These are phyloP conservation scores for Rosa chinensis DNA, from an alignment of 306 rosid species.

Conservation along the genomic window DNA sequence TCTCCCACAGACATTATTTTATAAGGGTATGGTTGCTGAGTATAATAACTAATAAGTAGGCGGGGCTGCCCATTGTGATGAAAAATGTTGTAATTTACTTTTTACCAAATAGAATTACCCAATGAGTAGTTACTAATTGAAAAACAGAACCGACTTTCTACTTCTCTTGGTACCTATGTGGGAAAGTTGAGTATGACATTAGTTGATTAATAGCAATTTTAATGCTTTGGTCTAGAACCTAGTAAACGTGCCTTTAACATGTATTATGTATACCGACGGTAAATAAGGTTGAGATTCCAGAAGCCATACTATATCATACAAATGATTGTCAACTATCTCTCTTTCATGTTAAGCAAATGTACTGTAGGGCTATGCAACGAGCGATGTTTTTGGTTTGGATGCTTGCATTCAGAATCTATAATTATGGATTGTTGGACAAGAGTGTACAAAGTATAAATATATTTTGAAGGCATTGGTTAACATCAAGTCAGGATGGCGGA, in stretches of 20 bases:
- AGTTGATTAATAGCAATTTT: background rate
- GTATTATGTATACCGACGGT: no score
- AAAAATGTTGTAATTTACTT: background rate
- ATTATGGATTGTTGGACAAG: no score
- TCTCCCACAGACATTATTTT: slow-evolving; percentile 1
- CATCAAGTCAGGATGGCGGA: slow-evolving; percentile 16
- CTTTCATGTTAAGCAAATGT: background rate
- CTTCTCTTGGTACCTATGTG: background rate
- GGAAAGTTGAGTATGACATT: background rate
- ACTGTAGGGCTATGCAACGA: background rate
- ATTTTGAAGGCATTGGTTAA: background rate
- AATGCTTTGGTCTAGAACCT: background rate
- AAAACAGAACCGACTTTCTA: background rate
- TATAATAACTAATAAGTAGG: background rate
- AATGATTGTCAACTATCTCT: background rate
- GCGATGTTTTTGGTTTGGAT: background rate
- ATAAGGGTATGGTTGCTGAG: background rate
- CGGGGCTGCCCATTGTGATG: background rate
- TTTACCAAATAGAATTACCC: slow-evolving; percentile 1
- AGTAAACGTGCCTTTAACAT: no score
- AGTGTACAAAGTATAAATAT: no score
- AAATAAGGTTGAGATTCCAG: no score
- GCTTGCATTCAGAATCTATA: background rate
- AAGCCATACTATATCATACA: background rate
- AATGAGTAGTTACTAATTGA: background rate